Conservation (phyloP, 305 asterid genomes). For the Coffea humblotiana region DNA sequence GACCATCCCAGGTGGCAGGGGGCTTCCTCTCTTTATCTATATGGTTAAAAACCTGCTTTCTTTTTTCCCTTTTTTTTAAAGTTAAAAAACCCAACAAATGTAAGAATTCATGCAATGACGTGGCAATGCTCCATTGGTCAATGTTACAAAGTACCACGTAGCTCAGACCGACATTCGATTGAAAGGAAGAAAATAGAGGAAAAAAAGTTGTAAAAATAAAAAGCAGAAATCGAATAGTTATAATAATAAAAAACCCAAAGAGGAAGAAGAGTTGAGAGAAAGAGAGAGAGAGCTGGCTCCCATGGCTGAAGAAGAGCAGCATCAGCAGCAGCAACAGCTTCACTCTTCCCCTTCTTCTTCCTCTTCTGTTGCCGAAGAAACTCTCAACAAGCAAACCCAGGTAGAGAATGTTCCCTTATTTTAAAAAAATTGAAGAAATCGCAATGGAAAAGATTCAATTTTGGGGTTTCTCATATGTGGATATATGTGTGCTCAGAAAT, state of each 20-base stretch:
- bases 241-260: not conserved
- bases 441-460: not conserved
- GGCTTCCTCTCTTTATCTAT: no score
- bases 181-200: no score
- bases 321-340: not conserved
- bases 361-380: not conserved
- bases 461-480: not conserved
- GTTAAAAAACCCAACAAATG: not conserved
- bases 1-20: no score
- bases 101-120: not conserved
- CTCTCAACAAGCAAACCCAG: slow-evolving; percentile 2
- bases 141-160: not conserved
- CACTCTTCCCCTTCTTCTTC: not conserved
- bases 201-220: not conserved
- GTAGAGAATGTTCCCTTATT: not conserved
- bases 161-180: not conserved
- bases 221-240: not conserved
- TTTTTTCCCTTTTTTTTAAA: no score
- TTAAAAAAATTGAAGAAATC: not conserved
- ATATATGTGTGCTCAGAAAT: not conserved
- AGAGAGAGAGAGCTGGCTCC: slow-evolving; percentile 14
- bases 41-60: no score
- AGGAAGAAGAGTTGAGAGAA: not conserved
- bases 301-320: slow-evolving; percentile 50
- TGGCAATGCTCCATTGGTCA: not conserved